Evolutionary conservation across 768 basidiomycete genomes (phyloP), one percentile per base, ranked within the genome.

Genomic region (Mycena venus): DNA sequence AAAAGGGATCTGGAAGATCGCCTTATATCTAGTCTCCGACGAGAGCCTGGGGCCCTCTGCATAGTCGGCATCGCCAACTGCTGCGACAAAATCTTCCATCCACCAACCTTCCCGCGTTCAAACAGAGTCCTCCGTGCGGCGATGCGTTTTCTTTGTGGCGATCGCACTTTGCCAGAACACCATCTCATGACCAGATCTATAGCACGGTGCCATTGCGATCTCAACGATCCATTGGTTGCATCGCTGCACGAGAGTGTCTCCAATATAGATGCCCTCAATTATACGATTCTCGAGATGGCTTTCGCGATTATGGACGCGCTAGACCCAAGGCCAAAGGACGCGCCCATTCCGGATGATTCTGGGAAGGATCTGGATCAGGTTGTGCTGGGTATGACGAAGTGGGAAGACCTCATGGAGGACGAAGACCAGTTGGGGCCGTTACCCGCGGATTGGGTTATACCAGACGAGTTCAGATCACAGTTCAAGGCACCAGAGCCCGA

Each of bases 341-440:
- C n/a, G 27, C 53, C 60, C 0, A 19, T 36, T 27, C 21, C 23
- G 23, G 36, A 69, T n/a, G 27, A 40, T 8, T 21, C 44, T 49
- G 59, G 47, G 2, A 69, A 69, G 34, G 68, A 69, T 51, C 31
- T 61, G 47, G 49, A 60, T n/a, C 47, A 61, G 42, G 34, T 62
- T 19, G 47, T 69, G 32, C 59, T 69, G 2, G 49, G 59, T 3
- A 69, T 69, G 68, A 32, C 42, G 4, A 36, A 69, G 12, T 69
- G 68, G 68, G 11, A 19, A 4, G 49, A 38, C 3, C 23, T 69
- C 23, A 25, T 49, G 8, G 68, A 69, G 7, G 59, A 23, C 4
- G 68, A 62, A 25, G 68, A 69, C 21, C 47, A 69, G 47, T 36
- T 69, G 47, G 68, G 68, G 34, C 68, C 68, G 3, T 32, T 69